Percentiles rank a stretch among this genome's conserved stretches.
Evolutionary conservation across 2,329 filamentous ascomycete species (phyloP).

Genomic region (Talaromyces piceae): DNA sequence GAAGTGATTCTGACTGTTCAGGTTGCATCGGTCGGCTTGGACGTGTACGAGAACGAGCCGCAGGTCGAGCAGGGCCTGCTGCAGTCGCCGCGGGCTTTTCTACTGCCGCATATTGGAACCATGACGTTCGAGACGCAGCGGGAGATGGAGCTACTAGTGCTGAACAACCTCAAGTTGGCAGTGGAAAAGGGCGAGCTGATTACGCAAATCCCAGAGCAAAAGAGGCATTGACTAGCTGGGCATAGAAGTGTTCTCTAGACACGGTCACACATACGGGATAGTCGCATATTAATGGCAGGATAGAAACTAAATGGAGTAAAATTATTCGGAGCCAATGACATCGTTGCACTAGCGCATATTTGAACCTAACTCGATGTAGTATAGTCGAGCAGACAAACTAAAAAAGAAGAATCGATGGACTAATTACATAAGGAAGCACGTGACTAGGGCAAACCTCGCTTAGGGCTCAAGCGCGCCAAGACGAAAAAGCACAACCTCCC

Average conservation of each 20-base stretch:
- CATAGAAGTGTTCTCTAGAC: no score
- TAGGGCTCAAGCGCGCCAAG: slow-evolving; percentile 30
- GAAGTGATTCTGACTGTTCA: slow-evolving; percentile 12
- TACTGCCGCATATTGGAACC: slow-evolving; percentile 55
- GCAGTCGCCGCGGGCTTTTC: slow-evolving; percentile 40
- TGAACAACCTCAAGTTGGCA: slow-evolving; percentile 51
- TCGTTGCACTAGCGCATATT: no score
- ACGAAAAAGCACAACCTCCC: slow-evolving; percentile 35
- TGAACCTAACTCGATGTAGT: no score
- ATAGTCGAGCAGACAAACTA: not conserved
- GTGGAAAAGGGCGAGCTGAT: slow-evolving; percentile 51
- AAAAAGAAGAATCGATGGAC: not conserved
- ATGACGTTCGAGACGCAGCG: slow-evolving; percentile 54
- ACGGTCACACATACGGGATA: no score
- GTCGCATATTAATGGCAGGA: no score
- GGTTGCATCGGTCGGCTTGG: slow-evolving; percentile 39
- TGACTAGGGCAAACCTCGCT: slow-evolving; percentile 35
- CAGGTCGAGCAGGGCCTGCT: slow-evolving; percentile 41
- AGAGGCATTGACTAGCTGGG: slow-evolving; percentile 31
- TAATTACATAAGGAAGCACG: not conserved
- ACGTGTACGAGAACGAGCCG: slow-evolving; percentile 43
- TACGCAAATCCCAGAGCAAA: slow-evolving; percentile 55
- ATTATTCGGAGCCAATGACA: no score
- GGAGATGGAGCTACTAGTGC: slow-evolving; percentile 54
- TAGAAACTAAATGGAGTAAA: slow-evolving; percentile 1